Base-by-base conservation (phyloP, 2,329 filamentous ascomycete species). In the Boeremia lycopersici region DNA sequence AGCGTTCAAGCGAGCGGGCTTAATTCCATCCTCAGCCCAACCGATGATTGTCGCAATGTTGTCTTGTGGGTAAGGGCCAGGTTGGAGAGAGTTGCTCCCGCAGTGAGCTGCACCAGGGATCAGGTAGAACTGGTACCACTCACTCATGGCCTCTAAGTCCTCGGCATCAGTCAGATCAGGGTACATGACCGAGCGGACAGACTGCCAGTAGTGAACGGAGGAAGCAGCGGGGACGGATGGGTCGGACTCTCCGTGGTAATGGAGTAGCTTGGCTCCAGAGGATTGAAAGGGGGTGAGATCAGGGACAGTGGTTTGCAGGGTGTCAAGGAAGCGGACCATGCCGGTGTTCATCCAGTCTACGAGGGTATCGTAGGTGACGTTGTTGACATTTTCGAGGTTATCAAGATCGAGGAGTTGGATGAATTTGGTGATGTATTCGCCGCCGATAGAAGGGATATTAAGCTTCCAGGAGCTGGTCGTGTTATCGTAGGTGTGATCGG, bases 191-290 rank as follows among this genome's bases (percentile, higher is more conserved):
- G 62, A 63, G 34, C 79, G 78, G 31, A 86, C 83, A 3, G 81
- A 79, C 48, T 85, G 76, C 70, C 77, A 81, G 74, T 85, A 86
- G 63, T 78, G 81, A 1, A 84, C 78, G 0, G 82, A 84, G 0
- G 81, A 83, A 5, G 76, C 81, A 1, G 83, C 68, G 1, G 83
- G 83, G 56, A 86, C 74, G 6, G 76, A 78, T 12, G 75, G 68
- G 66, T 86, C 84, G 0, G 79, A 80, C 68, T 86, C 82, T 47
- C 83, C 83, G 69, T 86, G 83, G 73, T 79, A 84, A 67, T 85
- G 82, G 10, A 86, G 71, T 4, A 86, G 69, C 69, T 86, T 86
- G 46, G 81, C 83, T 23, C 83, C 83, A 0, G 74, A 62, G 2
- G 72, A 52, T 29, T 80, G 72, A 74, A 84, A 84, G 8, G 73